Evolutionary conservation across 768 basidiomycete species (phyloP).

Genomic region (Rubroboletus satanas): DNA sequence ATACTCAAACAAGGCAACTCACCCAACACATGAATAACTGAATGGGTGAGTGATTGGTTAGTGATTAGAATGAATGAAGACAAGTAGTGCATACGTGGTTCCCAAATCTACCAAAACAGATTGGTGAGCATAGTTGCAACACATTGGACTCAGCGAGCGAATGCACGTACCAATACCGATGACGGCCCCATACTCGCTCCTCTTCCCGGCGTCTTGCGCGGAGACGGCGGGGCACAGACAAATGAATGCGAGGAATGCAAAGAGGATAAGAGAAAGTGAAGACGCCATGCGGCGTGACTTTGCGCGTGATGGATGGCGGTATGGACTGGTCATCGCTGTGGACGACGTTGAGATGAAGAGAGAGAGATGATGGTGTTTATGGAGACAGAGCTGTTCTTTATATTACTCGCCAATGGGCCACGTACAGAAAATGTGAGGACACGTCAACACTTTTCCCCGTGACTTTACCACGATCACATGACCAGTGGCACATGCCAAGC

Average conservation of each 20-base stretch:
- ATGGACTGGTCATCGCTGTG: conserved; percentile 27
- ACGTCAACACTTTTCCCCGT: conserved; percentile 26
- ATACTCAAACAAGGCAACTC: conserved; percentile 27
- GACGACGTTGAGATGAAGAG: conserved; percentile 12
- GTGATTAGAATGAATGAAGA: neutral
- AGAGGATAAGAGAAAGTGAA: conserved; percentile 55
- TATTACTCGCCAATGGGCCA: conserved; percentile 21
- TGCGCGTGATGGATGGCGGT: conserved; percentile 49
- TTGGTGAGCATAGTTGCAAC: neutral
- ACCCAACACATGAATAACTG: conserved; percentile 97
- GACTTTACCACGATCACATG: conserved; percentile 28
- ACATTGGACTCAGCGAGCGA: fast-evolving
- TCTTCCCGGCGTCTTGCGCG: conserved; percentile 55
- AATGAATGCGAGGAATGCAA: conserved; percentile 68
- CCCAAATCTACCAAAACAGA: conserved; percentile 63
- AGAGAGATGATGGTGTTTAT: conserved; percentile 3
- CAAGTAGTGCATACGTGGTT: conserved; percentile 60
- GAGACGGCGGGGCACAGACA: conserved; percentile 62
- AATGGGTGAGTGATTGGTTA: conserved; percentile 21
- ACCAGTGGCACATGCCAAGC: neutral
- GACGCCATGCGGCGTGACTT: conserved; percentile 53
- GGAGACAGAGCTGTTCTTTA: conserved; percentile 16
- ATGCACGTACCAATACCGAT: conserved; percentile 78
- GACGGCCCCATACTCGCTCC: conserved; percentile 81
- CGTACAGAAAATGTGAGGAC: conserved; percentile 28